phyloP scores from a whole-genome alignment of 306 rosid genomes.

The Cicer arietinum region DNA sequence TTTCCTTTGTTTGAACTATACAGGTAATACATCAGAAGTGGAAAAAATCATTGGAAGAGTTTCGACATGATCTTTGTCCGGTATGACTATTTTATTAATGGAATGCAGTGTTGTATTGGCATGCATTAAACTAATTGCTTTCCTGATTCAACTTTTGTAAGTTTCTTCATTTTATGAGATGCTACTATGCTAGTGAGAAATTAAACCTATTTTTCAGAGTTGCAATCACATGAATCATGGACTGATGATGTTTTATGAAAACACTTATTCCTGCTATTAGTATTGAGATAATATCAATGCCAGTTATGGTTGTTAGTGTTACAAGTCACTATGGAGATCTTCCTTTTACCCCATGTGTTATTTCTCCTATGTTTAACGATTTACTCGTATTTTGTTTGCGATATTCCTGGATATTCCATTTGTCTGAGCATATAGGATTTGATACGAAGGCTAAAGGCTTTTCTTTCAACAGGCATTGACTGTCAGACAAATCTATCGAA shows the following conservation, averaged over 20 bases:
- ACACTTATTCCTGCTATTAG: constrained; percentile 17
- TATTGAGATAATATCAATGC: background rate
- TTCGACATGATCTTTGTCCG: constrained; percentile 94
- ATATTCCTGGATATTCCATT: constrained; percentile 15
- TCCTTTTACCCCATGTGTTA: constrained; percentile 2
- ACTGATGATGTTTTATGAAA: background rate
- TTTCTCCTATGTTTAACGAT: constrained; percentile 2
- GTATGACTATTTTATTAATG: constrained; percentile 56
- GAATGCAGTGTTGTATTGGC: background rate
- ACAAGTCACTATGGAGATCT: constrained; percentile 15
- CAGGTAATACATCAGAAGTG: constrained; percentile 98
- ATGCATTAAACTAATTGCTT: background rate
- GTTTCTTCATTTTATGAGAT: constrained; percentile 31
- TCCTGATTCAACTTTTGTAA: constrained; percentile 17
- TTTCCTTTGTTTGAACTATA: constrained; percentile 44
- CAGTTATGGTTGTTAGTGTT: background rate
- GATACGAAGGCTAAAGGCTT: constrained; percentile 23
- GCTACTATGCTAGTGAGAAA: constrained; percentile 7
- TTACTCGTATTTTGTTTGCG: constrained; percentile 20
- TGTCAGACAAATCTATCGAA: constrained; percentile 95
- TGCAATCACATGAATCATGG: background rate
- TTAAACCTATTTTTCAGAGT: constrained; percentile 6
- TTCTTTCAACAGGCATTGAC: constrained; percentile 74
- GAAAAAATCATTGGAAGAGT: constrained; percentile 89
- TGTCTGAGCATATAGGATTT: constrained; percentile 28